A percentile compares a stretch with the other conserved stretches of the same genome.
Evolutionary conservation across 306 rosid genomes (phyloP).

Genomic region (Coriaria nepalensis): DNA sequence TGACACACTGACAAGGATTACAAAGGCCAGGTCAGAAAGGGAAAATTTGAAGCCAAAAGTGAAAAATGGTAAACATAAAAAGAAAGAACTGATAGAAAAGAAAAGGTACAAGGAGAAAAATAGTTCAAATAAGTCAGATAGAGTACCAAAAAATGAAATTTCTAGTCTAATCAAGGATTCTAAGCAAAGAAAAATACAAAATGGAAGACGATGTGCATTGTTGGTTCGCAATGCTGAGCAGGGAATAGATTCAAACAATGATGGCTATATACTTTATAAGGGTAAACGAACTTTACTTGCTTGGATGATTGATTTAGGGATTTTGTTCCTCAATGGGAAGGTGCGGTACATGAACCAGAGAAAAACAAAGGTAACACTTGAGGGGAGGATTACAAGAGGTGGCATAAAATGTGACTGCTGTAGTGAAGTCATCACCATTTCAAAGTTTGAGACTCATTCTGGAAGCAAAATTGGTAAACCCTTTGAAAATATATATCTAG

Average conservation of each 20-base stretch:
- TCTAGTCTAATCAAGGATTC: slow-evolving; percentile 23
- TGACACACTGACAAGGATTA: slow-evolving; percentile 35
- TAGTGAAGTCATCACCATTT: slow-evolving; percentile 33
- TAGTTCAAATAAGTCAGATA: slow-evolving; percentile 18
- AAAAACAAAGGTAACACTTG: slow-evolving; percentile 24
- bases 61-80: not conserved
- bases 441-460: slow-evolving; percentile 64
- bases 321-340: slow-evolving; percentile 44
- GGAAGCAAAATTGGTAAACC: slow-evolving; percentile 43
- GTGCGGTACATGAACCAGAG: slow-evolving; percentile 39
- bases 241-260: slow-evolving; percentile 46
- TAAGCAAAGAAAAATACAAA: slow-evolving; percentile 34
- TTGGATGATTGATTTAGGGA: slow-evolving; percentile 90
- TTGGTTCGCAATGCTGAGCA: slow-evolving; percentile 58
- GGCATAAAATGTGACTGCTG: slow-evolving; percentile 88
- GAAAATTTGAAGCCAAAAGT: slow-evolving; percentile 7
- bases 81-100: slow-evolving; percentile 16
- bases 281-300: slow-evolving; percentile 76
- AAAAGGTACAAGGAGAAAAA: slow-evolving; percentile 26
- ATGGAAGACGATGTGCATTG: slow-evolving; percentile 38
- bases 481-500: slow-evolving; percentile 40
- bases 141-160: slow-evolving; percentile 17
- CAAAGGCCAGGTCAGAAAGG: slow-evolving; percentile 18
- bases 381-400: slow-evolving; percentile 59
- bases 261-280: slow-evolving; percentile 57